Base-by-base conservation (phyloP, 768 basidiomycete genomes). In the Leccinellum luteum region DNA sequence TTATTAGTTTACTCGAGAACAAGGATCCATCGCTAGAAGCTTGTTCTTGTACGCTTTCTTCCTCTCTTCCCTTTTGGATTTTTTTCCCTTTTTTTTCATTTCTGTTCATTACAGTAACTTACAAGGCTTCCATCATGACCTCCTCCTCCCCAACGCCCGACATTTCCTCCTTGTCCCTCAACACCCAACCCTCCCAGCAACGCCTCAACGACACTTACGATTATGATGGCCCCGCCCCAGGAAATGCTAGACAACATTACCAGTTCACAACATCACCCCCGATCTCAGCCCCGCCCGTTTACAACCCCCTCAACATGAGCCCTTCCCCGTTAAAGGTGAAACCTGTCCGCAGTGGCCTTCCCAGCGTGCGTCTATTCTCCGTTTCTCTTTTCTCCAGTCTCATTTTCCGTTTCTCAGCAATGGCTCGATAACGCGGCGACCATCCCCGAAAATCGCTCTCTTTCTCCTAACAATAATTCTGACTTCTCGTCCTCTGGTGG, bases 401-500 rank as follows among this genome's bases (percentile, higher is more conserved):
- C 17, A 71, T 62, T 34, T 66, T 70, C n/a, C 27, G 54, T 12
- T 30, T 49, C 28, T 10, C 70, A 92, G 91, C 91, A 93, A 85
- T 93, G 91, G 91, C 83, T 93, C 64, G 91, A 92, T 71, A 85
- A 82, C 72, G 63, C 78, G 21, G 66, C 56, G 14, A 35, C 65
- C 30, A 56, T 71, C 34, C 76, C 85, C n/a, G 90, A 92, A 72
- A 82, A 79, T 76, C 89, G 90, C 66, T 83, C 92, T 35, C 81
- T 92, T 59, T 93, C 91, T 14, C 91, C 92, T 43, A 84, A 90
- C 68, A 90, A 91, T 71, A 92, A 87, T 69, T 92, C 90, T 14
- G 91, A 94, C 75, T 85, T 94, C 73, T 93, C 92, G 53, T 92
- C 91, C 67, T 83, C 87, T 65, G 89, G 89, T 70, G 89, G 89